Conservation (phyloP, 768 basidiomycete species). For the Rhodotorula diobovata region DNA sequence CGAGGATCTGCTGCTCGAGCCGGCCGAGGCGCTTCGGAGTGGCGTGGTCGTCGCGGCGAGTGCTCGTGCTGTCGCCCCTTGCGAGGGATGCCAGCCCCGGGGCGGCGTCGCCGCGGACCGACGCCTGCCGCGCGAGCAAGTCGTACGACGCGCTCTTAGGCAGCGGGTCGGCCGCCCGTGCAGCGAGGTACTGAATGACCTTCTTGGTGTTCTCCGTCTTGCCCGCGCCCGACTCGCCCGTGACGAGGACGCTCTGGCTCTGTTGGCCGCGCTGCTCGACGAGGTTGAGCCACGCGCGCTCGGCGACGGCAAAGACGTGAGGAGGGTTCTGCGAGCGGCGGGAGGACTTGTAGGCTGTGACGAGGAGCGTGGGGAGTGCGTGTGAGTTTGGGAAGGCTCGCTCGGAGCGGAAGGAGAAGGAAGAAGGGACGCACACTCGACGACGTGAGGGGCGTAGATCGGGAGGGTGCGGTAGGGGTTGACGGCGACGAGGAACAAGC, state of each 20-base stretch:
- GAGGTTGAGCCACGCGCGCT: slow-evolving; percentile 98
- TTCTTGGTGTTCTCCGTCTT: slow-evolving; percentile 99
- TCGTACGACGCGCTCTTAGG: slow-evolving; percentile 53
- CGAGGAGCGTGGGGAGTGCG: not conserved
- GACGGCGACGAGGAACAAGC: slow-evolving; percentile 94
- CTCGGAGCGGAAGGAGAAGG: not conserved
- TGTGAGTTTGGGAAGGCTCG: not conserved
- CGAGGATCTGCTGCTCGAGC: slow-evolving; percentile 90
- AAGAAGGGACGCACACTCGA: slow-evolving; percentile 57
- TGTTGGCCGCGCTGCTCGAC: slow-evolving; percentile 76
- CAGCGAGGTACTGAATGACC: slow-evolving; percentile 97
- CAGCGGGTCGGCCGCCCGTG: slow-evolving; percentile 75
- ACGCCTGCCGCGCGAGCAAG: slow-evolving; percentile 53
- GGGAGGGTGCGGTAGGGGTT: slow-evolving; percentile 93
- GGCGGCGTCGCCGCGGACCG: too few relatives aligned
- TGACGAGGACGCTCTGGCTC: slow-evolving; percentile 95
- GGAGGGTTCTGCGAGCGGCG: slow-evolving; percentile 85
- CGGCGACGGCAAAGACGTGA: slow-evolving; percentile 94
- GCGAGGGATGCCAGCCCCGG: not conserved
- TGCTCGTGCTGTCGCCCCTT: not conserved
- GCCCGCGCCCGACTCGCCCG: slow-evolving; percentile 98
- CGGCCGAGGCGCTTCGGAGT: slow-evolving; percentile 63
- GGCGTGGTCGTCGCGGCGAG: too few relatives aligned
- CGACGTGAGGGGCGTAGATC: slow-evolving; percentile 79
- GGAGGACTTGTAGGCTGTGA: slow-evolving; percentile 65